Conservation (phyloP, 768 basidiomycete genomes). For the Cyathus striatus region DNA sequence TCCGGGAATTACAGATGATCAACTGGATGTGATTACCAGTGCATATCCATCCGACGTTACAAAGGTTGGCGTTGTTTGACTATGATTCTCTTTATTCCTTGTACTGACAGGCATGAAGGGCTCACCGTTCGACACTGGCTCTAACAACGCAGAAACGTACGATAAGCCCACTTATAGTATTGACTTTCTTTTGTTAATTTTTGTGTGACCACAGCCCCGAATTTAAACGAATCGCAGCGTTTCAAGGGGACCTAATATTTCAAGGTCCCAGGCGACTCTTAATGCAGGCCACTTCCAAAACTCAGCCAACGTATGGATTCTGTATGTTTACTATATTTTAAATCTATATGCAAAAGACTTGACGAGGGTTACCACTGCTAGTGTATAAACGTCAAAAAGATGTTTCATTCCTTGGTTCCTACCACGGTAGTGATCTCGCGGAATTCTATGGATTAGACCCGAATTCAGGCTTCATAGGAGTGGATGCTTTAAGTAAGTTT, state of each 20-base stretch:
- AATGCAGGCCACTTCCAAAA: slow-evolving; percentile 19
- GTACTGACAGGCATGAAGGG: slow-evolving; percentile 4
- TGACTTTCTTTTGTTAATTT: not conserved
- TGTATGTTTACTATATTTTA: too few species aligned
- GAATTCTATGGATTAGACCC: not conserved
- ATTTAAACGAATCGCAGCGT: slow-evolving; percentile 17
- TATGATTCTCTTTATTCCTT: not conserved
- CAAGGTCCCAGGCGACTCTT: slow-evolving; percentile 30
- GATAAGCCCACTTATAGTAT: not conserved
- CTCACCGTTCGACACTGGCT: slow-evolving; percentile 18
- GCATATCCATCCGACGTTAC: slow-evolving; percentile 14
- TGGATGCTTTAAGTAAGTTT: not conserved
- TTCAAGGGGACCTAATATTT: slow-evolving; percentile 28
- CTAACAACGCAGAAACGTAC: slow-evolving; percentile 14
- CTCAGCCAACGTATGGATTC: slow-evolving; percentile 26
- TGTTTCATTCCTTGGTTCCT: slow-evolving; percentile 13
- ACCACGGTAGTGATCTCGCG: not conserved
- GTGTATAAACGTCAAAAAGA: slow-evolving; percentile 23
- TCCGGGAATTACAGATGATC: slow-evolving; percentile 3
- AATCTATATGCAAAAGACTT: too few species aligned
- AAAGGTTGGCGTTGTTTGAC: slow-evolving; percentile 10
- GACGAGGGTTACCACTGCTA: too few species aligned
- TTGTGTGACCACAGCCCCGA: slow-evolving; percentile 24
- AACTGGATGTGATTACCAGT: slow-evolving; percentile 11
- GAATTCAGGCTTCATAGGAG: not conserved